These are phyloP conservation scores for Piromyces finnis DNA, from an alignment of 192 early-diverging fungal species.

Conservation along the genomic window DNA sequence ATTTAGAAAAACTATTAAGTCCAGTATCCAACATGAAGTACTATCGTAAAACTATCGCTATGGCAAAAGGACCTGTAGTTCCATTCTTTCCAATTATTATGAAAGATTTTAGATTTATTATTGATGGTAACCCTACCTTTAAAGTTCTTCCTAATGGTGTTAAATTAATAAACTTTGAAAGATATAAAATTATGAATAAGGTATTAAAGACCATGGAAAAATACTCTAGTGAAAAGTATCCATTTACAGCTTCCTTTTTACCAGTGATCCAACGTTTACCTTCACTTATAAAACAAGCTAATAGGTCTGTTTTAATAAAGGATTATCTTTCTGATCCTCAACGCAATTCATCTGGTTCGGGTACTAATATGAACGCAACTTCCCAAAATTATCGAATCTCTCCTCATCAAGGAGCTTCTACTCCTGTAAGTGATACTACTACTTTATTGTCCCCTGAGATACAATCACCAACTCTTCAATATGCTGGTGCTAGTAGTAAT, in stretches of 20 bases:
- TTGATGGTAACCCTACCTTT: conserved; percentile 45
- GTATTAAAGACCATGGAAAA: background rate
- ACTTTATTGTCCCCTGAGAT: background rate
- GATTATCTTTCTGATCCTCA: background rate
- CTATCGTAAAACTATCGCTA: conserved; percentile 30
- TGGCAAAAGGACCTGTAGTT: conserved; percentile 17
- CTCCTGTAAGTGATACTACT: background rate
- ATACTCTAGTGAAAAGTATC: background rate
- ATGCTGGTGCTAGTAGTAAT: background rate
- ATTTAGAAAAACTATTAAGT: conserved; percentile 40
- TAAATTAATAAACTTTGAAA: background rate
- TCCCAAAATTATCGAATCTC: background rate
- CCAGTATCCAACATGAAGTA: conserved; percentile 41
- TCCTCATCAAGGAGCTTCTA: background rate
- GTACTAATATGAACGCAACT: background rate
- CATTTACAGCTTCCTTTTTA: background rate
- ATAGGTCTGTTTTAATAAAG: background rate
- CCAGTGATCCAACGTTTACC: background rate
- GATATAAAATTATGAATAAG: background rate
- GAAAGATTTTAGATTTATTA: conserved; percentile 54
- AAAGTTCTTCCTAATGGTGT: background rate
- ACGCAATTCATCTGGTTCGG: background rate
- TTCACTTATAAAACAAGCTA: background rate
- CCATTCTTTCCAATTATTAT: conserved; percentile 49
- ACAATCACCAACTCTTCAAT: background rate